phyloP scores from a whole-genome alignment of 2,329 filamentous ascomycete species.

The Pseudogymnoascus sp. region DNA sequence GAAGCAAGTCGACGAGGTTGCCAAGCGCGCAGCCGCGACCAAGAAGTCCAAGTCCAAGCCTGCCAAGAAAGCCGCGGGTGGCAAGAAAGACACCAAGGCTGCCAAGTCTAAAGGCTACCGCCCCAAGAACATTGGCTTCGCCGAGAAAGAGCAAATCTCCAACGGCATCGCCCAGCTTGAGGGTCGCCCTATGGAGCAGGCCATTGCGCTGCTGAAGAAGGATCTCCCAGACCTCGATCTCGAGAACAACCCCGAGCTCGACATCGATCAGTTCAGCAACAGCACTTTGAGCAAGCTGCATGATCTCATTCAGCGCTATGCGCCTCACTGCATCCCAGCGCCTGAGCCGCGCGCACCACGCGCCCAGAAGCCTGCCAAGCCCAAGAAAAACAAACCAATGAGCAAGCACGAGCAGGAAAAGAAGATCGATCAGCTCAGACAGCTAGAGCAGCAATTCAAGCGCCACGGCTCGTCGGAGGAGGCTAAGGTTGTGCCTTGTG shows the following conservation, averaged over 20 bases:
- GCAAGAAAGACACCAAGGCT: slow-evolving; percentile 23
- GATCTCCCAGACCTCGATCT: slow-evolving; percentile 66
- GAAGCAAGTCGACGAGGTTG: slow-evolving; percentile 49
- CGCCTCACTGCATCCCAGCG: slow-evolving; percentile 40
- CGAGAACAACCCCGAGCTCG: slow-evolving; percentile 49
- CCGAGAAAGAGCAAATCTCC: slow-evolving; percentile 88
- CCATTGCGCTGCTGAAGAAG: slow-evolving; percentile 82
- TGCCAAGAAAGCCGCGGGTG: slow-evolving; percentile 29
- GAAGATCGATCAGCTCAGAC: slow-evolving; percentile 54
- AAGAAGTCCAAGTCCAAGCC: slow-evolving; percentile 47
- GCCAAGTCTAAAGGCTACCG: slow-evolving; percentile 30
- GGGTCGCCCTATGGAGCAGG: slow-evolving; percentile 65
- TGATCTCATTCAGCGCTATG: slow-evolving; percentile 40
- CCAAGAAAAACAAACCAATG: slow-evolving; percentile 66
- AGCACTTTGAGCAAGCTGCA: slow-evolving; percentile 47
- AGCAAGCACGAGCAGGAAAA: slow-evolving; percentile 62
- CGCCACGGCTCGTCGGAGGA: slow-evolving; percentile 30
- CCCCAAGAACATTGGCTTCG: slow-evolving; percentile 53
- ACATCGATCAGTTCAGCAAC: slow-evolving; percentile 50
- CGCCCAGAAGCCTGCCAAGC: slow-evolving; percentile 28
- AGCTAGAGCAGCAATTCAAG: slow-evolving; percentile 43
- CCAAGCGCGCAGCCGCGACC: slow-evolving; percentile 39
- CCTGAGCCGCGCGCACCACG: slow-evolving; percentile 27
- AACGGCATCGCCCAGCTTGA: slow-evolving; percentile 75
- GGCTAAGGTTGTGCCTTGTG: slow-evolving; percentile 29